Evolutionary conservation across 352 stramenopile species (phyloP), one percentile per base, ranked within the genome.

Genomic region (Globisporangium ultimum): DNA sequence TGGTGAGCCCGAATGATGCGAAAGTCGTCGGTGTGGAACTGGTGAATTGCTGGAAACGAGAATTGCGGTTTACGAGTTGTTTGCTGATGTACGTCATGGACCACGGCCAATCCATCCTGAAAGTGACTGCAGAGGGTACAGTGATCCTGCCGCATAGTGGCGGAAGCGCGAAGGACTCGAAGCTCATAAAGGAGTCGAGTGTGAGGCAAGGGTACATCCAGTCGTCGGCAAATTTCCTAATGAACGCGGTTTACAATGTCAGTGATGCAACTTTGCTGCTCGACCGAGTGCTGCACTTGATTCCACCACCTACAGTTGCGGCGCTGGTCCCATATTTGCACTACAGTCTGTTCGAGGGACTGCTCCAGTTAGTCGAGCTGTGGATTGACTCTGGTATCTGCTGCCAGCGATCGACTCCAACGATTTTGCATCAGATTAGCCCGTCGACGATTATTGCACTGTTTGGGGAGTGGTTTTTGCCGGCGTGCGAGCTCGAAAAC

Each of bases 381-480:
- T 95, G 86, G 86, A 90, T 90, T 53, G 74, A 93, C 40, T 82
- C 75, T 13, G 80, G 78, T n/a, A 93, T 93, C 38, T 85, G 69
- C 59, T 76, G 74, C 36, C 74, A 78, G 51, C 80, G 81, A 7
- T 65, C 49, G 22, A 77, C 68, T 0, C 76, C 81, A 4, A 89
- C 81, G 2, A 69, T 74, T 11, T 58, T 93, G 47, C 78, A 80
- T 13, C 76, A 76, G 52, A 92, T 95, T 53, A 89, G 82, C 53
- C 86, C 86, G 9, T 93, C 84, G 8, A 95, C 86, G 2, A 61
- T 95, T 34, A 69, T 93, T 20, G 84, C 84, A n/a, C 64, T 95
- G 9, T 93, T 93, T 58, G 84, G 84, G 6, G 84, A 95, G 48
- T 95, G 86, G 86, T 93, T 95, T 49, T 56, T 95, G 21, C 84